Base-by-base conservation (phyloP, 352 stramenopile species). In the Phytopythium cucurbitacearum region DNA sequence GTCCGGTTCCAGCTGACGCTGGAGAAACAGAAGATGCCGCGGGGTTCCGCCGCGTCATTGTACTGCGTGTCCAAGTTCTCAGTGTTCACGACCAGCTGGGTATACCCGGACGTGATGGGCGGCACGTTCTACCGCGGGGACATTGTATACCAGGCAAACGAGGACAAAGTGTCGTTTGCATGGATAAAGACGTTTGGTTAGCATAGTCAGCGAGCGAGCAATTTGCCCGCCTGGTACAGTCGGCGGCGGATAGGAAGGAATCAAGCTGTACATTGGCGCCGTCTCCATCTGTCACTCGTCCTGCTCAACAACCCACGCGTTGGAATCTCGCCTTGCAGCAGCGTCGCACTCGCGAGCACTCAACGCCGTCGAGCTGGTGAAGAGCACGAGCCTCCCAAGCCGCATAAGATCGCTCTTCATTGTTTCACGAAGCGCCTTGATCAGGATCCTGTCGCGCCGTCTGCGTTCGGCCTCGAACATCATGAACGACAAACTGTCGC, bases 81-180 rank as follows among this genome's bases (percentile, higher is more conserved):
- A 0, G 16, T 79, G 12, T 79, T 79, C 54, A 79, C 60, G 11
- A 66, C 57, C 4, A 49, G 54, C 16, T 79, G 69, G 69, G 54
- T 62, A 32, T 76, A 67, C 45, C 69, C 68, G 6, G 67, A 72
- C 37, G 57, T 60, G 33, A 53, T 62, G 32, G 66, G 69, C n/a
- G 60, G 69, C 47, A 79, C 67, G 44, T 79, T 79, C 48, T 79
- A 61, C 47, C 61, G 67, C 3, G 69, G 69, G 44, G 69, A 79
- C 39, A 69, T 79, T 41, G 45, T 48, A 8, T 62, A 58, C 34
- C 41, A 64, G 36, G 3, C 51, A n/a, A 51, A 47, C n/a, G 53
- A 40, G 21, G 60, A 65, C 40, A 59, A 53, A 36, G 47, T 34
- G 9, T 56, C 64, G 3, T 72, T 72, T 49, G 41, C 60, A 42